phyloP scores from a whole-genome alignment of 2,329 filamentous ascomycete genomes.

The Neopestalotiopsis clavispora region DNA sequence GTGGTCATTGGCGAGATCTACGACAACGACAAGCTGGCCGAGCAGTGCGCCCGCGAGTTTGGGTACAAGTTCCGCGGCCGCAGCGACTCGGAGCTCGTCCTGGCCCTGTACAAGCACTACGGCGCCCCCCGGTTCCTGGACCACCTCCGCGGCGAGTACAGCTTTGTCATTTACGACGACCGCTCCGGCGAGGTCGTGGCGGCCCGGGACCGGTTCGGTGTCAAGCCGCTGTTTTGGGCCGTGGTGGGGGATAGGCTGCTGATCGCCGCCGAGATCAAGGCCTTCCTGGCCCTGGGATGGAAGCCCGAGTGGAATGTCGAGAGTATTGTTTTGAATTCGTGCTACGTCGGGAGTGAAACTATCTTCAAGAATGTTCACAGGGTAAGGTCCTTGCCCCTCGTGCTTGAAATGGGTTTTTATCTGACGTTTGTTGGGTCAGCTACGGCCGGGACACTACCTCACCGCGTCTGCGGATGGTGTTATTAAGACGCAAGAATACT shows the following conservation, averaged over 20 bases:
- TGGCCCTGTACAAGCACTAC: constrained; percentile 52
- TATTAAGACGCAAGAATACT: constrained; percentile 42
- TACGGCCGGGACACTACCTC: constrained; percentile 39
- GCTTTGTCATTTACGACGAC: constrained; percentile 56
- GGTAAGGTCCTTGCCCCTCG: constrained; percentile 11
- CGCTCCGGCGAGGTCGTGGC: constrained; percentile 47
- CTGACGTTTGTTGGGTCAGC: constrained; percentile 26
- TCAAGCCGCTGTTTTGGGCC: constrained; percentile 62
- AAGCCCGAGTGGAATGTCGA: constrained; percentile 57
- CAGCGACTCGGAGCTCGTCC: constrained; percentile 52
- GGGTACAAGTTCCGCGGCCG: constrained; percentile 46
- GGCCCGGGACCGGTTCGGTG: constrained; percentile 58
- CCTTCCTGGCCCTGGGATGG: constrained; percentile 56
- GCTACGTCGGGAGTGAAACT: constrained; percentile 40
- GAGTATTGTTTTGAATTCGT: constrained; percentile 47
- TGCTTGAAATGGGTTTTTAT: not conserved
- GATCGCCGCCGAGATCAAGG: constrained; percentile 59
- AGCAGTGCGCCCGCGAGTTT: constrained; percentile 36
- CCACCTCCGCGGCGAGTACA: constrained; percentile 59
- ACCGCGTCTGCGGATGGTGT: constrained; percentile 43
- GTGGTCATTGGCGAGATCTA: constrained; percentile 68
- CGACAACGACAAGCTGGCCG: constrained; percentile 48
- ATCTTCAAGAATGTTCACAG: constrained; percentile 52
- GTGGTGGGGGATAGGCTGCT: constrained; percentile 44
- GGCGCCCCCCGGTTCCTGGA: constrained; percentile 42